Evolutionary conservation across 2,329 filamentous ascomycete species (phyloP).

Genomic region (Lachnellula occidentalis): DNA sequence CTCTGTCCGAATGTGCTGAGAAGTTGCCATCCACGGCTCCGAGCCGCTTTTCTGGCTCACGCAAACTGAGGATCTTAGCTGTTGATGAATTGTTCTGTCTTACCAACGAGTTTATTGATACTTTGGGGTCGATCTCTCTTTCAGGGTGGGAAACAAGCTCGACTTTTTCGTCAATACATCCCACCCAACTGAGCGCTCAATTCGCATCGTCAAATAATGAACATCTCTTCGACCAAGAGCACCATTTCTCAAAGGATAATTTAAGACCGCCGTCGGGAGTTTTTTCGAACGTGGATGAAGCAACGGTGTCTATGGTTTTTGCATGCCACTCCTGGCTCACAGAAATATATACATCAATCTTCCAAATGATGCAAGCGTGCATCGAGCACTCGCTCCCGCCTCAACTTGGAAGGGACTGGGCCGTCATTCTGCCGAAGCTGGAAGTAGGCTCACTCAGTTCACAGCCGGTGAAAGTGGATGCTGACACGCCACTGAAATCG

Average conservation of each 20-base stretch:
- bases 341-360: conserved; percentile 6
- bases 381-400: conserved; percentile 1
- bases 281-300: conserved; percentile 3
- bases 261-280: background rate
- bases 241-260: background rate
- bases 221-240: background rate
- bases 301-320: conserved; percentile 2
- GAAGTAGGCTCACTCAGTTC: conserved; percentile 2
- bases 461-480: conserved; percentile 3
- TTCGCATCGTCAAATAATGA: background rate
- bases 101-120: conserved; percentile 3
- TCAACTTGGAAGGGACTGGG: background rate
- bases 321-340: conserved; percentile 5
- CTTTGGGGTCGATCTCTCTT: background rate
- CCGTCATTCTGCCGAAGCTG: conserved; percentile 3
- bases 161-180: background rate
- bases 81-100: conserved; percentile 8
- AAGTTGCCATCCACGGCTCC: background rate
- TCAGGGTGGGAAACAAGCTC: background rate
- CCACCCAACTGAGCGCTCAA: too few species aligned
- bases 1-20: background rate
- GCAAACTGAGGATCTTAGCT: background rate
- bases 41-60: background rate
- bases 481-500: background rate
- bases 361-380: conserved; percentile 10